phyloP scores from a whole-genome alignment of 768 basidiomycete species.

The Russula sp. region DNA sequence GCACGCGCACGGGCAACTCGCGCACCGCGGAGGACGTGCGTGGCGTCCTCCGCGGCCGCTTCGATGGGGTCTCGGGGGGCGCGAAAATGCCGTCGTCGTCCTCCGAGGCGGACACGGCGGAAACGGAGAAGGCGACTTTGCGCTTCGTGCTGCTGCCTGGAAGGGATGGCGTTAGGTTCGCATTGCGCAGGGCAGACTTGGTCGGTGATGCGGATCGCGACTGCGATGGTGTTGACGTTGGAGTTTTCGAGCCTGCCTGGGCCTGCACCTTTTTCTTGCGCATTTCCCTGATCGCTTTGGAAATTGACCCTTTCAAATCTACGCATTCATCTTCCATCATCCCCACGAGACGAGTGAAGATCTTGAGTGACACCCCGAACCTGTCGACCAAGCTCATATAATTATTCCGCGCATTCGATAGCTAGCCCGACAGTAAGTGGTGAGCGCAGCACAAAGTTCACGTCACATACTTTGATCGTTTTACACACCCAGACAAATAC shows the following conservation, averaged over 20 bases:
- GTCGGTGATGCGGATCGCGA: conserved; percentile 18
- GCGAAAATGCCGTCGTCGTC: conserved; percentile 11
- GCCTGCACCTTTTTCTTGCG: conserved; percentile 3
- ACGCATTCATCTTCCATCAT: conserved; percentile 13
- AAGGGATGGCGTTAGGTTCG: conserved; percentile 1
- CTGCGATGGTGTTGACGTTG: conserved; percentile 1
- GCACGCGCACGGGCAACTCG: conserved; percentile 6
- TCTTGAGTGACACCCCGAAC: conserved; percentile 2
- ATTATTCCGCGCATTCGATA: not conserved
- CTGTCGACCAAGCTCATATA: not conserved
- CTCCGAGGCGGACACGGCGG: not conserved
- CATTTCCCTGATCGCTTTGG: conserved; percentile 2
- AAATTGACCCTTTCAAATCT: conserved; percentile 10
- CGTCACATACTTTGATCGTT: conserved; percentile 19
- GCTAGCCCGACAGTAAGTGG: not conserved
- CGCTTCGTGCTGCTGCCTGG: conserved; percentile 11
- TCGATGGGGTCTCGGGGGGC: conserved; percentile 21
- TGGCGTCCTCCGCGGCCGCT: conserved; percentile 14
- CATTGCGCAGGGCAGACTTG: conserved; percentile 19
- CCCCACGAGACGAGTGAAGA: not conserved
- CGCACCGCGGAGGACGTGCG: not conserved
- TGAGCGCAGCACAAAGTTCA: not conserved
- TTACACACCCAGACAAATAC: conserved; percentile 23
- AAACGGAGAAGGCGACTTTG: conserved; percentile 21
- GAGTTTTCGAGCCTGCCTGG: not conserved